Percentiles rank a stretch among this genome's conserved stretches.
These are phyloP conservation scores for Gloeopeniophorella convolvens DNA, from an alignment of 768 basidiomycete genomes.

Conservation along the genomic window DNA sequence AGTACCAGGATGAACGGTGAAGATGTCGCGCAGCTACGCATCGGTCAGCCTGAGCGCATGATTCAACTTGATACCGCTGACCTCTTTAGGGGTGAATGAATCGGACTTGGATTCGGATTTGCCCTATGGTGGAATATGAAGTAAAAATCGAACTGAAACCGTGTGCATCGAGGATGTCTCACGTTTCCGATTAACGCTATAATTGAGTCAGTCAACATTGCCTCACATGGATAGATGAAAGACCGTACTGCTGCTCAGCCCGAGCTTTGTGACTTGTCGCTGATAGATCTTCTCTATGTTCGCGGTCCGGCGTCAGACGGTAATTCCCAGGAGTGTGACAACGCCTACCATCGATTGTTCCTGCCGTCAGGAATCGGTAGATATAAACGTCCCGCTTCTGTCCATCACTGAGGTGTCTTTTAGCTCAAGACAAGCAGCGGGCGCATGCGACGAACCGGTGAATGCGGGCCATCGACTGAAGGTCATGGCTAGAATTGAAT, in stretches of 20 bases:
- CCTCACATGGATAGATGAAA: conserved; percentile 20
- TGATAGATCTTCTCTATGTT: conserved; percentile 82
- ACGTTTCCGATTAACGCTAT: conserved; percentile 71
- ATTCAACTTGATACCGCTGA: conserved; percentile 31
- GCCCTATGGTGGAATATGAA: conserved; percentile 25
- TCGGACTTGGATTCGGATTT: conserved; percentile 62
- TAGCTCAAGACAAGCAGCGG: conserved; percentile 5
- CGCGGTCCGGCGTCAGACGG: conserved; percentile 2
- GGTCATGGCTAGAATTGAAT: conserved; percentile 56
- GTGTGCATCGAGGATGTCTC: conserved; percentile 23
- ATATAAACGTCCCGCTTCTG: conserved; percentile 90
- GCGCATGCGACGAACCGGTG: conserved; percentile 53
- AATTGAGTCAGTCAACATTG: conserved; percentile 4
- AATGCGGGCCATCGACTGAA: conserved; percentile 97
- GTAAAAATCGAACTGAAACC: conserved; percentile 5
- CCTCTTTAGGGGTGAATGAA: conserved; percentile 83
- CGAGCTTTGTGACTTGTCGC: conserved; percentile 90
- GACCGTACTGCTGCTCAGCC: conserved; percentile 74
- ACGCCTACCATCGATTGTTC: conserved; percentile 76
- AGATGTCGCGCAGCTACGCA: conserved; percentile 80
- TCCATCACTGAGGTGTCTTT: conserved; percentile 59
- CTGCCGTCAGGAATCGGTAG: conserved; percentile 79
- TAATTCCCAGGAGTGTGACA: neutral
- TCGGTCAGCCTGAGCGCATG: conserved; percentile 8
- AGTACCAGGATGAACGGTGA: conserved; percentile 75